Evolutionary conservation across 805 yeast species (phyloP).

Genomic region (Saccharomyces eubayanus): DNA sequence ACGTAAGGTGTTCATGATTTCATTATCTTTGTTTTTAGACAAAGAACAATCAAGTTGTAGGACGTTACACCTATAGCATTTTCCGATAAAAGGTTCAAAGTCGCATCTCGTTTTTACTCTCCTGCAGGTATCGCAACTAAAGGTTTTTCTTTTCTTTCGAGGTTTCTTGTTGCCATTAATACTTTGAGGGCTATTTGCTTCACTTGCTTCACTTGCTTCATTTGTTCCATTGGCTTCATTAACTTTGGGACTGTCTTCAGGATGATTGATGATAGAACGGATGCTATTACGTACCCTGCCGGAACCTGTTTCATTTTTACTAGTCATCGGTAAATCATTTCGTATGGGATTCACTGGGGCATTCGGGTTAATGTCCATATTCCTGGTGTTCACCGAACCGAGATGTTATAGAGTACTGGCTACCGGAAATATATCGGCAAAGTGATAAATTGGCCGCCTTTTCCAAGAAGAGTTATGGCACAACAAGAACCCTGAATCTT

Average conservation of each 20-base stretch:
- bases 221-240: background rate
- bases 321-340: background rate
- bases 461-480: background rate
- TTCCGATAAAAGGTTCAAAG: slow-evolving; percentile 35
- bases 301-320: background rate
- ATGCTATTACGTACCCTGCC: background rate
- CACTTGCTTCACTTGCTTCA: background rate
- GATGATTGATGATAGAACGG: background rate
- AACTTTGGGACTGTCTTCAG: background rate
- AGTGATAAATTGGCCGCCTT: background rate
- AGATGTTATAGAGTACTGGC: background rate
- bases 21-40: slow-evolving; percentile 27
- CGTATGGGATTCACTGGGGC: background rate
- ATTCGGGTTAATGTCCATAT: background rate
- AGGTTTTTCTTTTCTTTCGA: slow-evolving; percentile 34
- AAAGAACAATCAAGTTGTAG: slow-evolving; percentile 43
- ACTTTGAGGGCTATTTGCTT: background rate
- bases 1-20: slow-evolving; percentile 12
- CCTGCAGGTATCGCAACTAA: slow-evolving; percentile 45
- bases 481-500: background rate
- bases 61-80: slow-evolving; percentile 47
- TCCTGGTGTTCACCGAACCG: background rate
- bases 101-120: slow-evolving; percentile 53
- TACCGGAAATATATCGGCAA: background rate
- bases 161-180: slow-evolving; percentile 10